Percentiles rank a stretch among this genome's conserved stretches.
These are phyloP conservation scores for Penicillium sp. DNA, from an alignment of 2,329 filamentous ascomycete genomes.

Conservation along the genomic window DNA sequence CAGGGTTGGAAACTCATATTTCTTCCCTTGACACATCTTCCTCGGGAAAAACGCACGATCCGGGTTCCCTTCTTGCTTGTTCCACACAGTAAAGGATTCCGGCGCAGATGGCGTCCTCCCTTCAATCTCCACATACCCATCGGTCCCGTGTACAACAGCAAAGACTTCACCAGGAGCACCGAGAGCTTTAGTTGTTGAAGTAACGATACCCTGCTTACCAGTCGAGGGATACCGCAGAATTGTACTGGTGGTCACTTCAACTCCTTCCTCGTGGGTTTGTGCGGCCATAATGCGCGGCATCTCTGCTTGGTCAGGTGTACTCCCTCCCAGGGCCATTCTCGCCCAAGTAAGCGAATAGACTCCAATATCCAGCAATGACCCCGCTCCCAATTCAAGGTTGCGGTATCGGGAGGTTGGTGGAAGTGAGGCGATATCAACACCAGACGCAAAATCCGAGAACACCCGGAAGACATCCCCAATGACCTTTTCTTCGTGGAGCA, in stretches of 20 bases:
- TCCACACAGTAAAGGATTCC: constrained; percentile 10
- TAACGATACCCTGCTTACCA: background rate
- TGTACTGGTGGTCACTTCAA: background rate
- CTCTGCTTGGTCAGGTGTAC: background rate
- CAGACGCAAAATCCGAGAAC: background rate
- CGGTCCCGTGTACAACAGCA: background rate
- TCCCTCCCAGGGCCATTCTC: background rate
- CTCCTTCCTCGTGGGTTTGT: background rate
- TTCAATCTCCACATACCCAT: constrained; percentile 3
- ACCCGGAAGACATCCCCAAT: constrained; percentile 10
- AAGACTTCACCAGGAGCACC: background rate
- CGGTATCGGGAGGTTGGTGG: background rate
- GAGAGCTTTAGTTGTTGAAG: background rate
- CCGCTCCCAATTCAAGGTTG: background rate
- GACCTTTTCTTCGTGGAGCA: constrained; percentile 7
- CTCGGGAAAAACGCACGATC: constrained; percentile 1
- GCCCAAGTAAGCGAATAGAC: background rate
- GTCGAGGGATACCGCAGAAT: background rate
- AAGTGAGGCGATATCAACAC: background rate
- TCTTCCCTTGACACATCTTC: background rate
- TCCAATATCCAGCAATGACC: background rate
- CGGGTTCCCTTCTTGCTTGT: background rate
- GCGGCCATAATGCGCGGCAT: background rate
- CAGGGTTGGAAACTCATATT: background rate
- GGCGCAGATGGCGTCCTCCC: constrained; percentile 3